These are phyloP conservation scores for Sergeia podlipaevii DNA, from an alignment of 208 protist species.

Conservation along the genomic window DNA sequence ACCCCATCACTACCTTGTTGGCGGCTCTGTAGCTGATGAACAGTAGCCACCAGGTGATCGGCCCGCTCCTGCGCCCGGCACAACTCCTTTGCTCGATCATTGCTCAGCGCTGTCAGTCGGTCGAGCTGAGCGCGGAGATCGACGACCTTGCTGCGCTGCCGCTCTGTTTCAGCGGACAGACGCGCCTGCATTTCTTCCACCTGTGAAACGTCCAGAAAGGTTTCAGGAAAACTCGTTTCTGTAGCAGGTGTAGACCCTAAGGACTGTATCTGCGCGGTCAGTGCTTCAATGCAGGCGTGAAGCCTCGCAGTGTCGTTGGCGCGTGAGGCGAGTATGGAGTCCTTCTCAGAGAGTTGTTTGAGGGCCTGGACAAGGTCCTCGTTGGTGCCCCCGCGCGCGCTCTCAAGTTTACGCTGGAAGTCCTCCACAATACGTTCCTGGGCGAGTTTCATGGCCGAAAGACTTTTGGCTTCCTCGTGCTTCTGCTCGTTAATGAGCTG, in stretches of 20 bases:
- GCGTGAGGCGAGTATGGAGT: conserved; percentile 68
- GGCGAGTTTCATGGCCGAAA: conserved; percentile 70
- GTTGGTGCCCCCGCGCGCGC: conserved; percentile 67
- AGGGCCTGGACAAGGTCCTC: conserved; percentile 69
- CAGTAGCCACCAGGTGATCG: conserved; percentile 30
- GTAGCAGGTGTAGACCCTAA: conserved; percentile 35
- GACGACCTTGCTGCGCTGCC: conserved; percentile 55
- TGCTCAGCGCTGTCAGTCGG: conserved; percentile 44
- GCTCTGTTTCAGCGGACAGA: conserved; percentile 53
- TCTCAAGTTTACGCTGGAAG: conserved; percentile 81
- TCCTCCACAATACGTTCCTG: conserved; percentile 80
- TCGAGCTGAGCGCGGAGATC: conserved; percentile 77
- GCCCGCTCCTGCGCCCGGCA: conserved; percentile 31
- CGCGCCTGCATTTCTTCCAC: conserved; percentile 74
- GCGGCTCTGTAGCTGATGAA: no score
- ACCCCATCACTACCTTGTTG: conserved; percentile 24
- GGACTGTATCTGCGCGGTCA: conserved; percentile 52
- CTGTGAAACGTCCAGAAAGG: conserved; percentile 77
- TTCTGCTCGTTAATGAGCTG: conserved; percentile 79
- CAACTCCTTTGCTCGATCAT: conserved; percentile 57
- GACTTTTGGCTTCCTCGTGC: conserved; percentile 68
- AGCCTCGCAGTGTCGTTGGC: conserved; percentile 80
- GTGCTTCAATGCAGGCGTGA: conserved; percentile 60
- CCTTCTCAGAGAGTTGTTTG: conserved; percentile 74
- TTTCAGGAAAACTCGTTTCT: conserved; percentile 47